Evolutionary conservation across 148 eudicot genomes (phyloP).

Genomic region (Chenopodium berlandieri): DNA sequence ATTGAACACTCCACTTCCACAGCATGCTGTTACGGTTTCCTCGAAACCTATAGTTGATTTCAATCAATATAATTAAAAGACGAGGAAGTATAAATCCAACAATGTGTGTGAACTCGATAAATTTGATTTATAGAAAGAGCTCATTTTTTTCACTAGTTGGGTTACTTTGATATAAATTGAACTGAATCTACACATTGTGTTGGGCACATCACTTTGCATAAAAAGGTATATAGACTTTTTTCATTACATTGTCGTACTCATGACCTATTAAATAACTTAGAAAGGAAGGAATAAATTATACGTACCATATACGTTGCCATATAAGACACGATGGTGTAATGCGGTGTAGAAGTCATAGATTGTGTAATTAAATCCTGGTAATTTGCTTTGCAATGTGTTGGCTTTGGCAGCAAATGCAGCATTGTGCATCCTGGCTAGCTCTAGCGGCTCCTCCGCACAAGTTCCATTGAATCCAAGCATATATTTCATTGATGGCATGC

Average conservation of each 20-base stretch:
- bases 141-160: too few relatives aligned
- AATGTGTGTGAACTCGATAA: too few relatives aligned
- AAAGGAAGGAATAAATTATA: neutral
- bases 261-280: too few relatives aligned
- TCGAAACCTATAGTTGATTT: slow-evolving; percentile 29
- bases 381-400: slow-evolving; percentile 19
- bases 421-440: slow-evolving; percentile 35
- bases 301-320: slow-evolving; percentile 34
- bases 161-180: too few relatives aligned
- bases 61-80: neutral
- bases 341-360: slow-evolving; percentile 37
- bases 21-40: slow-evolving; percentile 37
- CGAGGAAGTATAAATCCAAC: too few relatives aligned
- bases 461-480: slow-evolving; percentile 14
- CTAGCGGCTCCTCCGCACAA: slow-evolving; percentile 28
- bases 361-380: slow-evolving; percentile 36
- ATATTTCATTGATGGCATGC: slow-evolving; percentile 34
- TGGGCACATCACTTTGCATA: too few relatives aligned
- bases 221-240: too few relatives aligned
- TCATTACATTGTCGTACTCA: too few relatives aligned
- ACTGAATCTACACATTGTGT: too few relatives aligned
- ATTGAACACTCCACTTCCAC: slow-evolving; percentile 37
- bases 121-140: too few relatives aligned
- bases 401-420: slow-evolving; percentile 13
- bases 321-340: slow-evolving; percentile 15